These are phyloP conservation scores for Hansfordia pulvinata DNA, from an alignment of 2,329 filamentous ascomycete species.

Conservation along the genomic window DNA sequence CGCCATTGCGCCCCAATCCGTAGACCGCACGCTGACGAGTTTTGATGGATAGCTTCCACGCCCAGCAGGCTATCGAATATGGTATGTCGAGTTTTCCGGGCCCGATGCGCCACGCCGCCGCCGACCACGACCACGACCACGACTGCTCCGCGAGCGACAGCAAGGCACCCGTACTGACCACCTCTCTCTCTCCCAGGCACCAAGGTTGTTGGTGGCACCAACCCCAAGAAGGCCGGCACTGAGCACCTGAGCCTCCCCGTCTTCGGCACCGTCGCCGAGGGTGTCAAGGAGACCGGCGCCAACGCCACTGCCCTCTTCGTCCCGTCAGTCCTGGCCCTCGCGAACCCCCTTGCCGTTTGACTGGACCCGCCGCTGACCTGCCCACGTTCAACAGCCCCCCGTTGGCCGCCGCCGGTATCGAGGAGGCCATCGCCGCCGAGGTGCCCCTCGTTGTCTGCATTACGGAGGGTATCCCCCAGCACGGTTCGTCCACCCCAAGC, in stretches of 20 bases:
- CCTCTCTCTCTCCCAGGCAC: constrained; percentile 64
- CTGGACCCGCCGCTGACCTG: too few species aligned
- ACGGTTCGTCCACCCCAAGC: constrained; percentile 47
- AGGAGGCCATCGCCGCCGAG: constrained; percentile 89
- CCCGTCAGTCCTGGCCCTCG: constrained; percentile 54
- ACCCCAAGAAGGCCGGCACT: constrained; percentile 94
- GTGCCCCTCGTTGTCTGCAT: constrained; percentile 94
- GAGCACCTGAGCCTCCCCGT: constrained; percentile 86
- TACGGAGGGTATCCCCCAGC: constrained; percentile 94
- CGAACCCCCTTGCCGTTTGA: too few species aligned
- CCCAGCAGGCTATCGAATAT: constrained; percentile 95
- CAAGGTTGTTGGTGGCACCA: constrained; percentile 94
- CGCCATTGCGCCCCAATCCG: background rate
- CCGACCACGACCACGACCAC: too few species aligned
- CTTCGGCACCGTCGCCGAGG: constrained; percentile 80
- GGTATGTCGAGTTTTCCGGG: too few species aligned
- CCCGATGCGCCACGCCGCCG: too few species aligned
- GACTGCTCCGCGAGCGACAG: too few species aligned
- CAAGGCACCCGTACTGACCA: too few species aligned
- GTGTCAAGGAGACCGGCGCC: constrained; percentile 79
- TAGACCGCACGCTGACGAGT: background rate
- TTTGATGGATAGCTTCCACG: constrained; percentile 90
- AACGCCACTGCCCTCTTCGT: constrained; percentile 93
- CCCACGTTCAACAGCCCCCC: constrained; percentile 73
- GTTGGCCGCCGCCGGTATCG: constrained; percentile 84